These are phyloP conservation scores for Pezicula neosporulosa DNA, from an alignment of 2,329 filamentous ascomycete species.

Conservation along the genomic window DNA sequence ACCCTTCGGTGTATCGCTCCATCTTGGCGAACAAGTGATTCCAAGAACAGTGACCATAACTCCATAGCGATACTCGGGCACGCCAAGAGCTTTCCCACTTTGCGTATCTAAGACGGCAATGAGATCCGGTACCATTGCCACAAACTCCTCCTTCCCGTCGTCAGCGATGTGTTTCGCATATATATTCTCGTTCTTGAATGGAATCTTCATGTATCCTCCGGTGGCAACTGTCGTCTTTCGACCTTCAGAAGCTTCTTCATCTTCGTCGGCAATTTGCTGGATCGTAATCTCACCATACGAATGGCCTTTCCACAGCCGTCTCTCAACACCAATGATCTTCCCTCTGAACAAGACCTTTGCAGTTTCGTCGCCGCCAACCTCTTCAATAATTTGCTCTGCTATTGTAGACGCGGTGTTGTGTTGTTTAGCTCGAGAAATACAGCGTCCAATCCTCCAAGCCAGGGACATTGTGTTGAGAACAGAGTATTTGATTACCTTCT, in stretches of 20 bases:
- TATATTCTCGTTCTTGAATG: slow-evolving; percentile 74
- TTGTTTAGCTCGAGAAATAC: slow-evolving; percentile 45
- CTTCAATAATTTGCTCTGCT: slow-evolving; percentile 54
- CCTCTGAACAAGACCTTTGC: slow-evolving; percentile 59
- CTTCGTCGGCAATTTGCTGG: slow-evolving; percentile 39
- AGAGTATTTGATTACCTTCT: slow-evolving; percentile 31
- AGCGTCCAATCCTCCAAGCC: slow-evolving; percentile 52
- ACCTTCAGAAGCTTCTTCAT: slow-evolving; percentile 28
- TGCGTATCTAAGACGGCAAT: slow-evolving; percentile 44
- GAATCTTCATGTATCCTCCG: slow-evolving; percentile 54
- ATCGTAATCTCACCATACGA: slow-evolving; percentile 58
- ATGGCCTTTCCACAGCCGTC: slow-evolving; percentile 52
- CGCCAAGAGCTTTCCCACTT: slow-evolving; percentile 45
- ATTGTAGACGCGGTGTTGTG: slow-evolving; percentile 49
- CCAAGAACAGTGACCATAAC: slow-evolving; percentile 48
- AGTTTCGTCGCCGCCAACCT: slow-evolving; percentile 49
- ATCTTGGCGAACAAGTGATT: slow-evolving; percentile 50
- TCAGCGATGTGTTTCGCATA: slow-evolving; percentile 37
- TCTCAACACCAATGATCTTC: slow-evolving; percentile 59
- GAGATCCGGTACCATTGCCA: slow-evolving; percentile 46
- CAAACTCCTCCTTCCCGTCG: slow-evolving; percentile 23
- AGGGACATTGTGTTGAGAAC: slow-evolving; percentile 39
- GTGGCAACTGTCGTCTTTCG: slow-evolving; percentile 25
- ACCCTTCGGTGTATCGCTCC: slow-evolving; percentile 45
- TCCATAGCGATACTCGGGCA: slow-evolving; percentile 52